Conservation (phyloP, 208 protist species). For the Vickermania spadyakhi region DNA sequence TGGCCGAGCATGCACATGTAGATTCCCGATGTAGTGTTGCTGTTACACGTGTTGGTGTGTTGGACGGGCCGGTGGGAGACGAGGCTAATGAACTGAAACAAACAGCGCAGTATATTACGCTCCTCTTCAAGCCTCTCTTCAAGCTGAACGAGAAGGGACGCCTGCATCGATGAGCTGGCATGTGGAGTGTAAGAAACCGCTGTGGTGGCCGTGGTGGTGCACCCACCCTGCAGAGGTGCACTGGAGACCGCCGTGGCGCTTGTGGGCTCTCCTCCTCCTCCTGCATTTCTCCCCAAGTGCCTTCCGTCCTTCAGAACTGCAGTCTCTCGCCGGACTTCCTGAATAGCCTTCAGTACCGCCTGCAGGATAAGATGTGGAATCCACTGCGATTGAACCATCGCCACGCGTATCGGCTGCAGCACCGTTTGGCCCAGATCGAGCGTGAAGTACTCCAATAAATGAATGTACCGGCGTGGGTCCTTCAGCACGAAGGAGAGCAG, state of each 20-base stretch:
- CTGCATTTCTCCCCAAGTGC: too few species aligned
- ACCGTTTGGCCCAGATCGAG: not conserved
- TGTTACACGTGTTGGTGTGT: too few species aligned
- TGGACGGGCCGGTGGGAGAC: too few species aligned
- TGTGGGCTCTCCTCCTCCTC: too few species aligned
- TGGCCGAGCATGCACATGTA: too few species aligned
- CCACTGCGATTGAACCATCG: not conserved
- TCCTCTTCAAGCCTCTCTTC: not conserved
- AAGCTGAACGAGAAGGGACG: not conserved
- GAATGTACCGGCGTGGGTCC: not conserved
- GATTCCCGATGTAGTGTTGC: too few species aligned
- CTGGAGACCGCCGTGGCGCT: too few species aligned
- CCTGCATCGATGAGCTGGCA: not conserved
- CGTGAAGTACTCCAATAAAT: not conserved
- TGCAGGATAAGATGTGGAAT: not conserved
- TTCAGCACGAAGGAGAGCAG: not conserved
- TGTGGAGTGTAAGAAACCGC: not conserved
- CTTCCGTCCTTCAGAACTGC: too few species aligned
- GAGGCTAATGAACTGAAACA: not conserved
- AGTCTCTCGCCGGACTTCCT: not conserved
- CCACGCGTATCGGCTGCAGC: not conserved
- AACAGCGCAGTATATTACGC: not conserved
- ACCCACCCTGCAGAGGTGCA: too few species aligned
- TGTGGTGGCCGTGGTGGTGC: not conserved
- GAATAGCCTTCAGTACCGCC: not conserved